Evolutionary conservation across 176 grass and related monocot genomes (phyloP).

Genomic region (Alopecurus myosuroides): DNA sequence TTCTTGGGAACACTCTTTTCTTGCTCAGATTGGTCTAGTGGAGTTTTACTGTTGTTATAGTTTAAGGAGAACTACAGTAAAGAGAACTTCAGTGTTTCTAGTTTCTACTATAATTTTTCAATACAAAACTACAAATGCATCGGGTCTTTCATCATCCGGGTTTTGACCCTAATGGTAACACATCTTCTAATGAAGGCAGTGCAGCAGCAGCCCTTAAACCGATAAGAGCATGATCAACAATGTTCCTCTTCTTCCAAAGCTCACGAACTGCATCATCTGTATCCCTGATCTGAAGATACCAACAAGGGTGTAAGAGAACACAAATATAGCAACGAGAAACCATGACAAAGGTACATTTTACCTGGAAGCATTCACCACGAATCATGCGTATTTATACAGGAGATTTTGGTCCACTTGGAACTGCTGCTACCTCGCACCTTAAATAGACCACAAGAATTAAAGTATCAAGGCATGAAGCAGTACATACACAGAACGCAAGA

Average conservation of each 20-base stretch:
- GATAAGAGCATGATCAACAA: constrained; percentile 69
- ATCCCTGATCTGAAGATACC: constrained; percentile 68
- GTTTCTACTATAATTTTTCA: constrained; percentile 74
- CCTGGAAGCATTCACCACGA: constrained; percentile 94
- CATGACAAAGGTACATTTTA: constrained; percentile 36
- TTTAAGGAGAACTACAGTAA: too few species aligned
- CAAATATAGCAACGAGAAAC: background rate
- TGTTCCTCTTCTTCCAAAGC: constrained; percentile 89
- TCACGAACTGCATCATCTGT: constrained; percentile 89
- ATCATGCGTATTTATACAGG: constrained; percentile 77
- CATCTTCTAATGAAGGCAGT: constrained; percentile 65
- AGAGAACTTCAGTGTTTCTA: constrained; percentile 78
- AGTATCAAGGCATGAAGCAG: background rate
- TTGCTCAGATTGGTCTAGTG: constrained; percentile 45
- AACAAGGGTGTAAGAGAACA: constrained; percentile 17
- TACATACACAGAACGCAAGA: background rate
- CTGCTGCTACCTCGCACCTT: constrained; percentile 84
- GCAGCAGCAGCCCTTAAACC: constrained; percentile 74
- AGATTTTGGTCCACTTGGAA: constrained; percentile 92
- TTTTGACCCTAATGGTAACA: constrained; percentile 40
- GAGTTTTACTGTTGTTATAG: constrained; percentile 59
- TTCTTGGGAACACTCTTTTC: constrained; percentile 47
- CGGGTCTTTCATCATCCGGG: constrained; percentile 62
- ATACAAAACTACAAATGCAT: constrained; percentile 42
- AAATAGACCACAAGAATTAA: constrained; percentile 19